These are phyloP conservation scores for Aspergillus conjunctus DNA, from an alignment of 495 filamentous ascomycete genomes.

Conservation along the genomic window DNA sequence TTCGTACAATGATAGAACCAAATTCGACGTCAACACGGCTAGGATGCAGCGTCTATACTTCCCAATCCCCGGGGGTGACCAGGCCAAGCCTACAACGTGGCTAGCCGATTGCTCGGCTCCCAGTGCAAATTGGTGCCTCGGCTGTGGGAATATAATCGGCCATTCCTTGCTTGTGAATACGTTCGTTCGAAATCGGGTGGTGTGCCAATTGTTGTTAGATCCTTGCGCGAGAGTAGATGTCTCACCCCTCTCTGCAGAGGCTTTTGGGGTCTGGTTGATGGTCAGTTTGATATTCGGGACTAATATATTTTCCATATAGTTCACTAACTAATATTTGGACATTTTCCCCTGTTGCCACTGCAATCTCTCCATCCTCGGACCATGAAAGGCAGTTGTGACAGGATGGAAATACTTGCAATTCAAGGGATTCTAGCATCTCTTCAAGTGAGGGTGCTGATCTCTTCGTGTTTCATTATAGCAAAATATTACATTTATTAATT, in stretches of 20 bases:
- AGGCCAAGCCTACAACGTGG: constrained; percentile 53
- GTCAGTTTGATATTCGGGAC: constrained; percentile 12
- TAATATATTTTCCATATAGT: neutral
- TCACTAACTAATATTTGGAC: constrained; percentile 56
- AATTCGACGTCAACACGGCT: constrained; percentile 62
- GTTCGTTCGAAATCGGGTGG: constrained; percentile 50
- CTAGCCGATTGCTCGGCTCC: constrained; percentile 64
- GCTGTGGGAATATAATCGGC: constrained; percentile 46
- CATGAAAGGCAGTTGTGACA: constrained; percentile 59
- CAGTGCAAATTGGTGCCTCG: constrained; percentile 56
- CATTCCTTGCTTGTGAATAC: constrained; percentile 58
- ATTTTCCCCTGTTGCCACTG: constrained; percentile 59
- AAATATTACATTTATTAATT: neutral
- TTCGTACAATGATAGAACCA: constrained; percentile 51
- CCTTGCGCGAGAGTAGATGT: constrained; percentile 13
- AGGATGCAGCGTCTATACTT: constrained; percentile 60
- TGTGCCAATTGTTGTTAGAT: constrained; percentile 35
- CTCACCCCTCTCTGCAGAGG: constrained; percentile 10
- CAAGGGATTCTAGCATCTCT: constrained; percentile 38
- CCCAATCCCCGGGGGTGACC: constrained; percentile 63
- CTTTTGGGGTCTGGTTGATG: constrained; percentile 34
- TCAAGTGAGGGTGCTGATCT: neutral
- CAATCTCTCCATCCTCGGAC: constrained; percentile 65
- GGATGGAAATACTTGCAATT: constrained; percentile 42
- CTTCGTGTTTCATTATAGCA: constrained; percentile 2